Base-by-base conservation (phyloP, 345 rosid genomes). In the Aquilaria yunnanensis region DNA sequence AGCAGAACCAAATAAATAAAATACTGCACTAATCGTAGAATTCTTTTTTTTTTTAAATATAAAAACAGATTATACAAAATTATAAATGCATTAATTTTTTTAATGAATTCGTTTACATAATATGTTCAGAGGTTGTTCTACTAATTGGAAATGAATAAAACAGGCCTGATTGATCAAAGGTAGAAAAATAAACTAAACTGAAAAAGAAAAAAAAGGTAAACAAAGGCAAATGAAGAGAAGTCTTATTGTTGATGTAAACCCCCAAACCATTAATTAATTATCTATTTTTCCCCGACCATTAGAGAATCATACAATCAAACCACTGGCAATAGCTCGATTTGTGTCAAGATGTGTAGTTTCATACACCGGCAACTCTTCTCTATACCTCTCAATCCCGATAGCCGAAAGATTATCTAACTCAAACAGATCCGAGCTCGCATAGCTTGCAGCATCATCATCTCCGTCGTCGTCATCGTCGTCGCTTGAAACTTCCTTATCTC, bases 311-410 rank as follows among this genome's bases (percentile, higher is more conserved):
- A 85, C 51, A 60, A 79, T 57, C 57, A 81, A 77, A 69, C 88
- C 82, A 60, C 77, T 81, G 50, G 92, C 89, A 76, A 90, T 37
- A 55, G 87, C 88, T 72, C 84, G 90, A 78, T 89, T 91, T 7
- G 82, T 81, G 64, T 66, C 77, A 12, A 87, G 77, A 83, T 82
- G 80, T 30, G 99, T 91, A 32, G 97, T 87, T 74, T 87, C 99
- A 60, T 90, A 95, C 53, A 95, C 97, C 0, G 99, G 99, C 65
- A 95, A 67, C 74, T 95, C 99, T 75, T 93, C 84, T 2, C 83
- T 53, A 53, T 87, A 93, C 84, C 84, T 81, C 41, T 83, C 79
- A 16, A 83, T 74, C 57, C 96, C 98, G 60, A 88, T 78, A 10
- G 76, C 77, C 32, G 94, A 83, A 54, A 93, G 89, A 81, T 85